Percentiles rank a stretch among this genome's conserved stretches.
Conservation (phyloP, 2,329 filamentous ascomycete genomes). For the Pyricularia pennisetigena region DNA sequence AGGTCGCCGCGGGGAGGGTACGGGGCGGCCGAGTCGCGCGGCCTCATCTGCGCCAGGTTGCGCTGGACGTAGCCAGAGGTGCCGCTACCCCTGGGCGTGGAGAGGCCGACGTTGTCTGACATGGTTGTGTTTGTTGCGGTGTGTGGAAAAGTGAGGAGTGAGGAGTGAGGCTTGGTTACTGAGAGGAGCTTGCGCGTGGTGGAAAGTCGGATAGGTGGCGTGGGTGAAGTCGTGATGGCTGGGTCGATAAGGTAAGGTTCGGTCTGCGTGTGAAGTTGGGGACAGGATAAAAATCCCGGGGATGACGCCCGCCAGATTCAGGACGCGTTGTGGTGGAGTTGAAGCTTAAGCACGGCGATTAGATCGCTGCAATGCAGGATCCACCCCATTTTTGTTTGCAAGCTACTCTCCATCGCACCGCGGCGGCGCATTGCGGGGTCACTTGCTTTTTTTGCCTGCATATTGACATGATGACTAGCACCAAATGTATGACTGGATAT, state of each 20-base stretch:
- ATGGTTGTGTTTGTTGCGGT: constrained; percentile 39
- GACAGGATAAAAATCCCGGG: no score
- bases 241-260: background rate
- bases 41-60: constrained; percentile 80
- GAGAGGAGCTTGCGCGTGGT: background rate
- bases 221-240: background rate
- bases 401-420: background rate
- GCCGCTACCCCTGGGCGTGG: constrained; percentile 86
- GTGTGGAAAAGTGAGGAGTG: no score
- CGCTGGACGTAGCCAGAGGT: constrained; percentile 97
- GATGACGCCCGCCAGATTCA: background rate
- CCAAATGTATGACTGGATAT: background rate
- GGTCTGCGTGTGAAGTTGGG: no score
- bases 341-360: background rate
- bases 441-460: background rate
- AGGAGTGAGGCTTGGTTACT: background rate
- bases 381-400: background rate
- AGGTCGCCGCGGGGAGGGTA: constrained; percentile 61
- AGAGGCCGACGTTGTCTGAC: constrained; percentile 95
- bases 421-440: background rate
- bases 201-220: background rate
- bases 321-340: background rate
- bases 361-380: background rate
- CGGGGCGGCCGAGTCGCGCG: constrained; percentile 69
- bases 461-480: background rate